Base-by-base conservation (phyloP, 345 rosid species). In the Corchorus capsularis region DNA sequence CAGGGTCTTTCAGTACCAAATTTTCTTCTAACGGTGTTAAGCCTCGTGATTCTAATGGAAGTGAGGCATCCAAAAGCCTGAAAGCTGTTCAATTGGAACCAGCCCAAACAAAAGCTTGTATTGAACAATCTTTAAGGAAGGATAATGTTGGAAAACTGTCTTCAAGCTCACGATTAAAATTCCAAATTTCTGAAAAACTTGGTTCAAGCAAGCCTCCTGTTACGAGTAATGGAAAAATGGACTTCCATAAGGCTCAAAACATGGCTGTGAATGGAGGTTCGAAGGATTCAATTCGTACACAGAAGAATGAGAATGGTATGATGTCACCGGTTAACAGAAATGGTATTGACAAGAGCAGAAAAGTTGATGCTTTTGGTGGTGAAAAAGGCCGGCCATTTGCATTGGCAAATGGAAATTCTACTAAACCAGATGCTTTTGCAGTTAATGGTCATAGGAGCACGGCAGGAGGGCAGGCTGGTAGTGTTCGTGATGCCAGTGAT, bases 111-210 rank as follows among this genome's bases (percentile, higher is more conserved):
- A 87, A 86, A 71, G 81, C 79, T 78, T 67, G 34, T 45, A 79
- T 72, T 72, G 92, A 85, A 67, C 85, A 68, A 45, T 80, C 88
- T 50, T 77, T 82, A 37, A 74, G 72, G 79, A 85, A 82, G 79
- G 85, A 69, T 77, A 79, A 86, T 87, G 87, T 79, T 75, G 89
- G 84, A 82, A 93, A 87, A 83, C 85, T 83, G 63, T 84, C 89
- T 76, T 82, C 89, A 22, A 80, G 77, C 69, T 82, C 87, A 17
- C 88, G 59, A 46, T 73, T 87, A 71, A 93, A 90, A 86, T 84
- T 91, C 78, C 82, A 74, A 75, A 83, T 89, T 83, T 80, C 79
- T 79, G 92, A 87, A 73, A 93, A 85, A 75, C 79, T 75, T 78
- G 86, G 81, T 76, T 82, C 85, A 34, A 92, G 83, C 82, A 85